Conservation (phyloP, 2,329 filamentous ascomycete species). For the Colletotrichum magnum region DNA sequence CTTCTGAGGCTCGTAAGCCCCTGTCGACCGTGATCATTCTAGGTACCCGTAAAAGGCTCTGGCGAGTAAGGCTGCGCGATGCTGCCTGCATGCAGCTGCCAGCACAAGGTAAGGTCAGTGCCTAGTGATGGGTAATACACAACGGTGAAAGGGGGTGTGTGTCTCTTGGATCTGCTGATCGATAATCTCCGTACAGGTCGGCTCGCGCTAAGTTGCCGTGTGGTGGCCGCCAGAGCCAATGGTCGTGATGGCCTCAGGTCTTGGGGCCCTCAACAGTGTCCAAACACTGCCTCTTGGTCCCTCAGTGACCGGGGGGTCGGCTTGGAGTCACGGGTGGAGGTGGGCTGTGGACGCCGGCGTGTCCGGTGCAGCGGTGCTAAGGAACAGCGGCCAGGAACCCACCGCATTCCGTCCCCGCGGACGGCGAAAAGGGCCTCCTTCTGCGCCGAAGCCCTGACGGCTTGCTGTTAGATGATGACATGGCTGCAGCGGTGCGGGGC, state of each 20-base stretch:
- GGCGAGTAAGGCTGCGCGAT: constrained; percentile 15
- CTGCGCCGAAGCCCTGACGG: constrained; percentile 6
- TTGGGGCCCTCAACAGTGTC: constrained; percentile 22
- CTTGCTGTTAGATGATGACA: constrained; percentile 36
- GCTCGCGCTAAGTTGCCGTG: constrained; percentile 28
- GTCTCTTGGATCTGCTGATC: constrained; percentile 38
- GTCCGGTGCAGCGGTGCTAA: constrained; percentile 28
- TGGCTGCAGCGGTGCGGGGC: constrained; percentile 37
- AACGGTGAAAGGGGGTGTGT: constrained; percentile 14
- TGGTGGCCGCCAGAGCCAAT: constrained; percentile 30
- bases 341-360: constrained; percentile 36
- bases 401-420: constrained; percentile 15
- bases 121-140: background rate
- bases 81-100: background rate
- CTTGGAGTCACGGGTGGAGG: constrained; percentile 6
- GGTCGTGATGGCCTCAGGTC: constrained; percentile 31
- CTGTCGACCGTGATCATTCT: constrained; percentile 21
- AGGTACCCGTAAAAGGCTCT: constrained; percentile 16
- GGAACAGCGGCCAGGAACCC: constrained; percentile 7
- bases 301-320: background rate
- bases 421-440: background rate
- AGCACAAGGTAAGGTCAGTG: too few species aligned
- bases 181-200: constrained; percentile 13
- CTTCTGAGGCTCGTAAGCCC: constrained; percentile 23
- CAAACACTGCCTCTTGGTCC: constrained; percentile 26